Evolutionary conservation across 768 basidiomycete genomes (phyloP), one percentile per base, ranked within the genome.

Genomic region (Cubamyces sp.): DNA sequence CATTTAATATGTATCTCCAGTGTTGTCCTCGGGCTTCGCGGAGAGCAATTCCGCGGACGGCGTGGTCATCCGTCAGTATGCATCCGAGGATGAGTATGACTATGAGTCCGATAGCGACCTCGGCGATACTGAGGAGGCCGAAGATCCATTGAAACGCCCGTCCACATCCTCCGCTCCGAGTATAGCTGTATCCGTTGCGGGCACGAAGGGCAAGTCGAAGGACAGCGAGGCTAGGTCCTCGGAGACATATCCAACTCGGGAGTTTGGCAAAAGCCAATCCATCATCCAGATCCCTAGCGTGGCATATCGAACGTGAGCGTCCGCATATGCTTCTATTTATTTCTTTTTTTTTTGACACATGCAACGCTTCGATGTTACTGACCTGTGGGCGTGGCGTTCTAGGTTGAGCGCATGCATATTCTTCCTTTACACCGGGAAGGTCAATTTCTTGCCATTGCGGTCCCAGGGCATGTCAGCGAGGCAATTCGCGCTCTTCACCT

Each of bases 331-430:
- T 6, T 11, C 34, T 34, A 34, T 34, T 9, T 34, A 9, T 11
- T 9, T 34, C 34, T 23, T 34, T 9, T 34, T 5, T 11, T 9
- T 34, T 9, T 23, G 14, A 42, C 49, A 37, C 56, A 3, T 28
- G 34, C 51, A 21, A 46, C 26, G 16, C n/a, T 4, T 9, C 51
- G 19, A 58, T 51, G 19, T 40, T 37, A 23, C 43, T 43, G n/a
- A 61, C 34, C 4, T 61, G 65, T 9, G 60, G 58, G 0, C 62
- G 60, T 3, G 34, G 34, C 11, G 34, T 34, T 34, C 34, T 57
- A 81, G 79, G 16, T 76, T 75, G 75, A 75, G 74, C 54, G 72
- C 76, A 1, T 67, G 78, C 15, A 19, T 81, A 7, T 76, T 75
- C 51, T 80, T 77, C 58, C 69, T 81, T 3, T 78, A 78, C 57